A percentile compares a stretch with the other conserved stretches of the same genome.
Conservation (phyloP, 164 flowering plant genomes). For the Echeveria elegans region DNA sequence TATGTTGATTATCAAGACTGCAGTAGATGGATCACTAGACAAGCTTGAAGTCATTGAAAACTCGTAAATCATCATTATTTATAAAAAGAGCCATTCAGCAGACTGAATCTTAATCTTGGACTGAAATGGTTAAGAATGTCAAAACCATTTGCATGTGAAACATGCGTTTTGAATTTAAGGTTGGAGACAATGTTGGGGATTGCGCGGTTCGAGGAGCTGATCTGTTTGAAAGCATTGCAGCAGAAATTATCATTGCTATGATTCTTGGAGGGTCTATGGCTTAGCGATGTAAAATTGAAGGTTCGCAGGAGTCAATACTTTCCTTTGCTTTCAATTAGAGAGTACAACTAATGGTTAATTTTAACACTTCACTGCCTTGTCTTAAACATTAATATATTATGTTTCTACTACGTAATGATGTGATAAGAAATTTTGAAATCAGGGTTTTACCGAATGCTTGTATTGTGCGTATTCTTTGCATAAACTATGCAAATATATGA, state of each 20-base stretch:
- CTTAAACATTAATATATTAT: no score
- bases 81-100: background rate
- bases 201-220: constrained; percentile 99
- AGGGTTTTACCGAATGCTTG: no score
- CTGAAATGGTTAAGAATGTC: background rate
- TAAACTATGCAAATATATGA: background rate
- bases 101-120: background rate
- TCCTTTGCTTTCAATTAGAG: no score
- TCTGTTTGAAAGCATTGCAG: constrained; percentile 96
- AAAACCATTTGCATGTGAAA: background rate
- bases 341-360: no score
- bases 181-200: constrained; percentile 97
- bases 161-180: constrained; percentile 29
- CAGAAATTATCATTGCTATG: constrained; percentile 97
- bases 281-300: constrained; percentile 84
- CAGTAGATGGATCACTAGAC: background rate
- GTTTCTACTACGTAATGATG: no score
- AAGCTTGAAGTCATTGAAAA: background rate
- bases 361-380: background rate
- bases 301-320: constrained; percentile 31
- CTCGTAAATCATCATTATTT: background rate
- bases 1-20: background rate
- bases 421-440: no score
- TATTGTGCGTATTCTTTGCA: background rate
- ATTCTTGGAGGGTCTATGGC: no score